Base-by-base conservation (phyloP, 2,329 filamentous ascomycete species). In the Botryotinia globosa region DNA sequence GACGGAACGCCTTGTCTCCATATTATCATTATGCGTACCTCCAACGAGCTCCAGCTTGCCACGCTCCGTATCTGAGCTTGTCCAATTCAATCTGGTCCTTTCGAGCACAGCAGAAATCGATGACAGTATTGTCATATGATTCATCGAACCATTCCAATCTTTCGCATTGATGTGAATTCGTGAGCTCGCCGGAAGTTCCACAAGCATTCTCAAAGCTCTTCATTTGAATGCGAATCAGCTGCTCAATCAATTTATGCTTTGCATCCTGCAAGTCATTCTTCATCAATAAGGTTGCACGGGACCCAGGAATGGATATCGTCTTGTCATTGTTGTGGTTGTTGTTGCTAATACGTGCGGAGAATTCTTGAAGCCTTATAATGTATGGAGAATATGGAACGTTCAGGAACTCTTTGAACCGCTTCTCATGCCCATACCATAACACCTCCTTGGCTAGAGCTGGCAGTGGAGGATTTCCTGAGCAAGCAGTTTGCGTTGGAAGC, bases 21-120 rank as follows among this genome's bases (percentile, higher is more conserved):
- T 8, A 62, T n/a, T 18, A 25, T 32, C 14, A 22, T 42, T 42
- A n/a, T 56, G 48, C 48, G 65, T 56, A n/a, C 37, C 48, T 68
- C 65, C 65, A 68, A 9, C 48, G 48, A 68, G 65, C 65, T 25
- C 65, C 48, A 56, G 65, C 48, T 56, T 56, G n/a, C 48, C 65
- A 68, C 25, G 48, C 48, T 51, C 25, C 14, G 10, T 18, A 12
- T 58, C 65, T 68, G 37, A 68, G 37, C 20, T 25, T 32, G 20
- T 68, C 37, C 18, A 68, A 42, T 42, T 68, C 65, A 25, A 32
- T 42, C 29, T 56, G 65, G 29, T 56, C 48, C 18, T 68, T 58
- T 20, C 48, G n/a, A 68, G 65, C 10, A 32, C 39, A n/a, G 18
- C 54, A 56, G 3, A 42, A 68, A 20, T 68, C 48, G 54, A 68